Evolutionary conservation across 2,329 filamentous ascomycete species (phyloP), one percentile per base, ranked within the genome.

Genomic region (Colletotrichum sp.): DNA sequence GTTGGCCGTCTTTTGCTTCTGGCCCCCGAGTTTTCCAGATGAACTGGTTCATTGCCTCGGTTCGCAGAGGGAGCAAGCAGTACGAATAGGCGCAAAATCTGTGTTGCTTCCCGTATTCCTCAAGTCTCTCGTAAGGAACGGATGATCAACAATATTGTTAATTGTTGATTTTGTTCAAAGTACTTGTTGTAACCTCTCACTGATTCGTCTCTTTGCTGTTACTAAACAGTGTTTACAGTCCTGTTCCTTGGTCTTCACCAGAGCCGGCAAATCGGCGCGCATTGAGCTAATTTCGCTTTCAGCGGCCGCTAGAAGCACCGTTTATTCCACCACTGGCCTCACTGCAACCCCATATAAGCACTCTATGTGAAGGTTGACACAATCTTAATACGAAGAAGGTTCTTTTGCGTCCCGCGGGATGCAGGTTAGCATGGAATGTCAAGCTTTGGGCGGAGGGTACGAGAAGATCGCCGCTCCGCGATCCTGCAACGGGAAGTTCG

Each of bases 321-420:
- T 72, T n/a, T 5, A 68, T 57, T 64, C 66, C 71, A 73, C 71
- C 71, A 64, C 28, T 52, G 28, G 24, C 44, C 57, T 59, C 32
- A 60, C 26, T 65, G 49, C 28, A 24, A 49, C 67, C 67, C 44
- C 59, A 64, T 65, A 1, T 16, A 13, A 21, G 60, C 66, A 71
- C 30, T 64, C 8, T 65, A 70, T 49, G 18, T 21, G 24, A 30
- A 21, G 15, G 5, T 13, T 49, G 15, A 59, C 71, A 70, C 59
- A 70, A 65, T 65, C 71, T 71, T 65, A 65, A 74, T 60, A 70
- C 71, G 71, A 65, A 65, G n/a, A 74, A 65, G 44, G 57, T 64
- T 59, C 59, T 63, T 70, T 57, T 68, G 18, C 44, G 39, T 28
- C 13, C 65, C 16, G 44, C 26, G 28, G 18, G 24, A 16, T 59